Percentiles rank a stretch among this genome's conserved stretches.
Conservation (phyloP, 164 flowering plant genomes). For the Houttuynia cordata region DNA sequence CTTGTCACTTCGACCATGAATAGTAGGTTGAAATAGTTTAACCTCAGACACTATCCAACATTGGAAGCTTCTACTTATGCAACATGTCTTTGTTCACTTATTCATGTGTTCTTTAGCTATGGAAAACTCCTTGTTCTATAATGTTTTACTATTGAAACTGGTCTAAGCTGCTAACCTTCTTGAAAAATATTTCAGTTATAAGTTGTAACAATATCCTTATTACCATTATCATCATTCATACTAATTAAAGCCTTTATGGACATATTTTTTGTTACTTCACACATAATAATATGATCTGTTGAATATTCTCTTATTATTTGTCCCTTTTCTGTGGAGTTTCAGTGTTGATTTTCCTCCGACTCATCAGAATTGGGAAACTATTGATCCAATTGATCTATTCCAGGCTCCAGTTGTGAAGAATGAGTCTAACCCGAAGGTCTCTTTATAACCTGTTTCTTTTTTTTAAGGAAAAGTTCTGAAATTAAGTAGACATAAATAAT, state of each 20-base stretch:
- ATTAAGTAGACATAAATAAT: too few relatives aligned
- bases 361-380: constrained; percentile 67
- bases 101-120: too few relatives aligned
- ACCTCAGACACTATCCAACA: too few relatives aligned
- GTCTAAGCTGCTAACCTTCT: too few relatives aligned
- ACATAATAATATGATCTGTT: neutral
- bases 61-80: too few relatives aligned
- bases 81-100: too few relatives aligned
- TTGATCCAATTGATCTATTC: constrained; percentile 85
- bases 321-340: constrained; percentile 17
- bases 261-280: neutral
- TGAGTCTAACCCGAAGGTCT: constrained; percentile 88
- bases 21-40: too few relatives aligned
- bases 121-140: too few relatives aligned
- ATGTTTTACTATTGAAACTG: too few relatives aligned
- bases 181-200: too few relatives aligned
- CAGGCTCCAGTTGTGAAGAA: constrained; percentile 47
- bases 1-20: too few relatives aligned
- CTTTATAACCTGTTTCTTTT: constrained; percentile 2
- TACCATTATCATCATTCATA: neutral
- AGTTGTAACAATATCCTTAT: too few relatives aligned
- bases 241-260: neutral
- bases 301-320: neutral
- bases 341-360: constrained; percentile 83
- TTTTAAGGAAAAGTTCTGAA: neutral